A percentile compares a stretch with the other conserved stretches of the same genome.
Evolutionary conservation across 192 early-diverging fungal genomes (phyloP).

Genomic region (Spizellomyces sp.): DNA sequence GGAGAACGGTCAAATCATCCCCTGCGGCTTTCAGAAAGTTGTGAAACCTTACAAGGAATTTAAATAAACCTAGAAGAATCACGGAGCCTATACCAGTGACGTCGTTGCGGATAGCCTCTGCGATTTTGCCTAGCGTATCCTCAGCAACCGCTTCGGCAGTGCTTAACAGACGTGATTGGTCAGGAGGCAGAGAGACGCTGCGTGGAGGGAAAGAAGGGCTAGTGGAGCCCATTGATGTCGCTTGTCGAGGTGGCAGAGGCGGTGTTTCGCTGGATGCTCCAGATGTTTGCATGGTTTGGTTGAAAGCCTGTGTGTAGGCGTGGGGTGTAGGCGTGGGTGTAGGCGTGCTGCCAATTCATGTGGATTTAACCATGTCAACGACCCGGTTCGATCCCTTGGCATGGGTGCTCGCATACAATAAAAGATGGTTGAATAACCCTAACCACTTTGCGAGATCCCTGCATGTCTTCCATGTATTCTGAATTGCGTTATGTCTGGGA

Average conservation of each 20-base stretch:
- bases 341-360: too few relatives aligned
- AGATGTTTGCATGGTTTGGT: too few relatives aligned
- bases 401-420: too few relatives aligned
- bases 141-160: background rate
- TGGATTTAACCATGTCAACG: too few relatives aligned
- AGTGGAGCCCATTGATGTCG: background rate
- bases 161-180: background rate
- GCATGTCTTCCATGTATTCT: too few relatives aligned
- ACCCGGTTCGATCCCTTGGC: too few relatives aligned
- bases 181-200: background rate
- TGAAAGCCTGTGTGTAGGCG: too few relatives aligned
- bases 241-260: background rate
- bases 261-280: background rate
- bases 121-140: background rate
- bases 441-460: too few relatives aligned
- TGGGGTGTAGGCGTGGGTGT: too few relatives aligned
- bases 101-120: background rate
- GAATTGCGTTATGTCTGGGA: too few relatives aligned
- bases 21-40: constrained; percentile 7
- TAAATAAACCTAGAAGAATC: background rate
- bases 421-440: too few relatives aligned
- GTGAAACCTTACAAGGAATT: background rate
- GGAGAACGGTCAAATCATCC: constrained; percentile 18
- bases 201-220: constrained; percentile 1
- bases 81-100: background rate